These are phyloP conservation scores for Solanum chilense DNA, from an alignment of 257 asterid species.

Conservation along the genomic window DNA sequence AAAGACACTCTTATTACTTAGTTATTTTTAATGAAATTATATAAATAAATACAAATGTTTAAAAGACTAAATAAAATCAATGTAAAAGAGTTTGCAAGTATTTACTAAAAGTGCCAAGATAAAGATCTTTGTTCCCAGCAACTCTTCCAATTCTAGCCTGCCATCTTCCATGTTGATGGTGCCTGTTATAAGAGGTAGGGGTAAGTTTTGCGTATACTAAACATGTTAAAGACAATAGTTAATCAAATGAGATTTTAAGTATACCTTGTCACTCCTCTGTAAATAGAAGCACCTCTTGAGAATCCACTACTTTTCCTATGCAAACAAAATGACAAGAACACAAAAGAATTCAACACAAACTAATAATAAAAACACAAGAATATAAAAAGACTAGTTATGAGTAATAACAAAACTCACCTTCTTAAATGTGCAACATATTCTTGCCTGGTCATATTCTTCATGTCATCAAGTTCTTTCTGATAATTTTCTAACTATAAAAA, in stretches of 20 bases:
- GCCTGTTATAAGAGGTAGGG: slow-evolving; percentile 6
- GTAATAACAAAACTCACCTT: slow-evolving; percentile 29
- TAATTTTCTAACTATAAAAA: slow-evolving; percentile 56
- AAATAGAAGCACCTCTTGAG: slow-evolving; percentile 40
- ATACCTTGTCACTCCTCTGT: slow-evolving; percentile 41
- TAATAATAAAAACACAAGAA: not conserved
- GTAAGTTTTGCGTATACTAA: fast-evolving
- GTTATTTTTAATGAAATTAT: not conserved
- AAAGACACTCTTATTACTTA: not conserved
- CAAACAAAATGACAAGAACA: not conserved
- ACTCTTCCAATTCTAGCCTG: slow-evolving; percentile 49
- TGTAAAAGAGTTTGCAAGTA: not conserved
- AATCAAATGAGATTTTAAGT: not conserved
- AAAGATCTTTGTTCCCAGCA: slow-evolving; percentile 44
- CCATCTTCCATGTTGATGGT: slow-evolving; percentile 53
- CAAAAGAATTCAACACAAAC: not conserved
- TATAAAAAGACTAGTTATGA: not conserved
- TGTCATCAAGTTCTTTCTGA: slow-evolving; percentile 71
- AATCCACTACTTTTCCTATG: slow-evolving; percentile 36
- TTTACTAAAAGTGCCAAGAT: slow-evolving; percentile 45
- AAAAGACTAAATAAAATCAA: not conserved
- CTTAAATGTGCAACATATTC: slow-evolving; percentile 83
- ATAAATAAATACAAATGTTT: not conserved
- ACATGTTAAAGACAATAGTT: not conserved
- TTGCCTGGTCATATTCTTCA: slow-evolving; percentile 85